Percentiles rank a stretch among this genome's conserved stretches.
Evolutionary conservation across 495 filamentous ascomycete genomes (phyloP).

Genomic region (Lentithecium fluviatile): DNA sequence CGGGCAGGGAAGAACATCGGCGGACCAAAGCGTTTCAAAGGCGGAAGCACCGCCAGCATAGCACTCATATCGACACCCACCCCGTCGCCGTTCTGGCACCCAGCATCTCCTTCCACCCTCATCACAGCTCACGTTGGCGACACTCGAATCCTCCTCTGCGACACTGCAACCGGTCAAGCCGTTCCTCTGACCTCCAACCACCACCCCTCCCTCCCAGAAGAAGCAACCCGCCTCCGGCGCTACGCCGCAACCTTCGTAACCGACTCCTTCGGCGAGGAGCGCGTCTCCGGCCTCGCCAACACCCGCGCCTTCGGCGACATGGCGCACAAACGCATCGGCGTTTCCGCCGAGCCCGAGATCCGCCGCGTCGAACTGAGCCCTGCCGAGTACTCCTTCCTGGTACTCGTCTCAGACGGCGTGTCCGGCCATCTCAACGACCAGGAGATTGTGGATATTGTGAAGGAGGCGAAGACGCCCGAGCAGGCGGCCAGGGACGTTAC

Average conservation of each 20-base stretch:
- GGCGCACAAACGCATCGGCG: conserved; percentile 83
- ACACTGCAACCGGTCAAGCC: conserved; percentile 71
- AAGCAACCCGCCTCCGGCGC: conserved; percentile 77
- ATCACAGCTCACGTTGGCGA: conserved; percentile 92
- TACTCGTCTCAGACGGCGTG: conserved; percentile 84
- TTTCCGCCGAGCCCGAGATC: conserved; percentile 89
- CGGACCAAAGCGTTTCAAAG: conserved; percentile 74
- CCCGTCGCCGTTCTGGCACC: conserved; percentile 92
- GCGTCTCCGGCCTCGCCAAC: conserved; percentile 90
- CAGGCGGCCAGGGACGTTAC: conserved; percentile 77
- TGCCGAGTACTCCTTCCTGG: conserved; percentile 82
- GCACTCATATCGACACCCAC: conserved; percentile 90
- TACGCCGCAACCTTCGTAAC: conserved; percentile 86
- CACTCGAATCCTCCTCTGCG: conserved; percentile 83
- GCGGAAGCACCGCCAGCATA: conserved; percentile 85
- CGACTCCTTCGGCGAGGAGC: conserved; percentile 96
- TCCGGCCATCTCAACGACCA: conserved; percentile 80
- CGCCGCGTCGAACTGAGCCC: conserved; percentile 68
- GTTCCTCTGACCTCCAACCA: conserved; percentile 83
- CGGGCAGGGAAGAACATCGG: conserved; percentile 52
- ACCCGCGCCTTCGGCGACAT: conserved; percentile 92
- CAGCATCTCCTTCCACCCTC: conserved; percentile 74
- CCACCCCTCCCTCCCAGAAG: conserved; percentile 80
- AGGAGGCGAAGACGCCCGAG: conserved; percentile 88
- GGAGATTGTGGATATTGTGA: conserved; percentile 93